Evolutionary conservation across 1,284 basidiomycete species (phyloP), one percentile per base, ranked within the genome.

Genomic region (Austroboletus novae-zelandiae): DNA sequence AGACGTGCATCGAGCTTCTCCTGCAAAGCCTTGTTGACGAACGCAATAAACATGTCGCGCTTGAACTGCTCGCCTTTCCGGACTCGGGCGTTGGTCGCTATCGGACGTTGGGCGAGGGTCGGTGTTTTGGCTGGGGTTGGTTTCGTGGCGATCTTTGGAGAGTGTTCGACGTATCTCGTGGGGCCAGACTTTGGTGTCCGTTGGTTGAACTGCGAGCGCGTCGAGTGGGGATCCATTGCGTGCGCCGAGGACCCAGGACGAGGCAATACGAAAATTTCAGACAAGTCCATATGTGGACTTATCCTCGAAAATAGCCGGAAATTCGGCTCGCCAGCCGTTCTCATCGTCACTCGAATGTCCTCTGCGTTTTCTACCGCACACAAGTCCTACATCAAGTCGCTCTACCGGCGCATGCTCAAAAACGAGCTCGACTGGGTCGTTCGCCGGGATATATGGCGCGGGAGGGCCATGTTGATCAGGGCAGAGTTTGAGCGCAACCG

Each of bases 401-500:
- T 98, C 13, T 98, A 97, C 78, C 86, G 83, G 65, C 85, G 94
- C 43, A 84, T 83, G 66, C 80, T 97, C 53, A 87, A 79, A 61
- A 94, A 96, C 69, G 80, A 89, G 52, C 76, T 94, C 51, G 86
- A 98, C 73, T 98, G 94, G 94, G 84, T 83, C 51, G 79, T 96
- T 60, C 78, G 87, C 52, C 77, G 94, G 56, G 89, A 94, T 64
- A 64, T 92, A 7, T 97, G 92, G 92, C 80, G 94, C 56, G 79
- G 79, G 57, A 79, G 87, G 64, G 94, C 94, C 6, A 73, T 94
- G 59, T 76, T 86, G 68, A 92, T 97, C 61, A 77, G 94, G 54
- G 93, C 94, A 56, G 86, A 94, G 69, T 98, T 98, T 69, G 94
- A 98, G 74, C 74, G 79, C 58, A 92, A 97, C 77, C 81, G 91